Evolutionary conservation across 345 rosid genomes (phyloP).

Genomic region (Camelina laxa): DNA sequence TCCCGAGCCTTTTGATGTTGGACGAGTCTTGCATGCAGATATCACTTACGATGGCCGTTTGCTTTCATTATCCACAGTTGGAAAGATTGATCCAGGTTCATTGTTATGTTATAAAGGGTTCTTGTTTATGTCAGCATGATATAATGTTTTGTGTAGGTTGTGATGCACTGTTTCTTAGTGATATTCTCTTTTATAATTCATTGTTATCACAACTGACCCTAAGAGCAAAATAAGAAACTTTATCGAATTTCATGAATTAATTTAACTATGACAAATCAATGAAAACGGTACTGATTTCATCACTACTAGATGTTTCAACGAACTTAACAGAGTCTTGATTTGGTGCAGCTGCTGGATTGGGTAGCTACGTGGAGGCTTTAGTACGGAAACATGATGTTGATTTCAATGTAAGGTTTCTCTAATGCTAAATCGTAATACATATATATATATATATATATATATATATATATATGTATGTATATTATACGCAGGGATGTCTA

Average conservation of each 20-base stretch:
- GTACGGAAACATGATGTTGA: slow-evolving; percentile 87
- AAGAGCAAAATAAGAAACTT: background rate
- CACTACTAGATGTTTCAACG: background rate
- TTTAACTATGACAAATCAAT: background rate
- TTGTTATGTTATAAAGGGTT: slow-evolving; percentile 32
- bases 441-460: background rate
- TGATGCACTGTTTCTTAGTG: background rate
- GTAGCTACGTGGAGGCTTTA: slow-evolving; percentile 94
- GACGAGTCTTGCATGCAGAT: slow-evolving; percentile 74
- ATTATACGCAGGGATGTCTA: background rate
- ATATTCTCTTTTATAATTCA: background rate
- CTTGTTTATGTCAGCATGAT: slow-evolving; percentile 21
- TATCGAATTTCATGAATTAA: background rate
- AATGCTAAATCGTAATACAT: background rate
- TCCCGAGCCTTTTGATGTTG: slow-evolving; percentile 93
- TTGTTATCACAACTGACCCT: background rate
- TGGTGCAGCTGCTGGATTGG: slow-evolving; percentile 89
- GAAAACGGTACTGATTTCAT: background rate
- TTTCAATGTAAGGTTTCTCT: slow-evolving; percentile 66
- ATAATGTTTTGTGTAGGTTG: slow-evolving; percentile 6
- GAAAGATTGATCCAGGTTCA: slow-evolving; percentile 84
- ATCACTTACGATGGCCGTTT: slow-evolving; percentile 54
- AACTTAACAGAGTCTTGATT: slow-evolving; percentile 34
- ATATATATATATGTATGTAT: background rate
- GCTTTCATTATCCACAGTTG: slow-evolving; percentile 64